phyloP scores from a whole-genome alignment of 768 basidiomycete genomes.

The Tricholomella constricta region DNA sequence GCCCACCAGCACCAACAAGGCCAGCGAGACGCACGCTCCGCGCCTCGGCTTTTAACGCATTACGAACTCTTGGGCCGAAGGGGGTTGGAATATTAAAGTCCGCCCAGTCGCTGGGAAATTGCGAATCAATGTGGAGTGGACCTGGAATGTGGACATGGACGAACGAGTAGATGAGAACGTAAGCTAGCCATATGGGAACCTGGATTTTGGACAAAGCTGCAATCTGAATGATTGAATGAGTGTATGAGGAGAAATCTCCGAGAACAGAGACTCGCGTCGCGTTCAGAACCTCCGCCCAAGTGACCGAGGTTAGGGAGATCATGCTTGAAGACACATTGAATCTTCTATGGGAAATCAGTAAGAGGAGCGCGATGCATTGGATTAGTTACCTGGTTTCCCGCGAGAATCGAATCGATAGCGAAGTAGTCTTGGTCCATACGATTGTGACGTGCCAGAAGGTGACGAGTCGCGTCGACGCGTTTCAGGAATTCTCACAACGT shows the following conservation, averaged over 20 bases:
- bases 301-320: slow-evolving; percentile 87
- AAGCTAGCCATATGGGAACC: slow-evolving; percentile 90
- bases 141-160: slow-evolving; percentile 17
- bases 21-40: slow-evolving; percentile 80
- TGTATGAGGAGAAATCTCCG: neutral
- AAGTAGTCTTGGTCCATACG: slow-evolving; percentile 91
- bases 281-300: slow-evolving; percentile 82
- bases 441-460: neutral
- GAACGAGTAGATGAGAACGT: slow-evolving; percentile 81
- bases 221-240: slow-evolving; percentile 52
- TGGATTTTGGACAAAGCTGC: slow-evolving; percentile 74
- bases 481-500: slow-evolving; percentile 6
- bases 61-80: slow-evolving; percentile 74
- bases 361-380: neutral
- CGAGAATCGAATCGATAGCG: slow-evolving; percentile 87
- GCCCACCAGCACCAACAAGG: slow-evolving; percentile 83
- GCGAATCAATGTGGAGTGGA: neutral
- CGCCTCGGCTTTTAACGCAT: slow-evolving; percentile 88
- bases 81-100: slow-evolving; percentile 83
- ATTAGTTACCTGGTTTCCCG: slow-evolving; percentile 77
- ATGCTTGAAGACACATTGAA: slow-evolving; percentile 91
- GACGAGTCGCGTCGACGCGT: slow-evolving; percentile 21
- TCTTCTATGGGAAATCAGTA: slow-evolving; percentile 55
- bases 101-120: slow-evolving; percentile 75
- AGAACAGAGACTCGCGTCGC: slow-evolving; percentile 58